Evolutionary conservation across 78 protist genomes (phyloP).

Genomic region (Chrysochromulina tobinii): DNA sequence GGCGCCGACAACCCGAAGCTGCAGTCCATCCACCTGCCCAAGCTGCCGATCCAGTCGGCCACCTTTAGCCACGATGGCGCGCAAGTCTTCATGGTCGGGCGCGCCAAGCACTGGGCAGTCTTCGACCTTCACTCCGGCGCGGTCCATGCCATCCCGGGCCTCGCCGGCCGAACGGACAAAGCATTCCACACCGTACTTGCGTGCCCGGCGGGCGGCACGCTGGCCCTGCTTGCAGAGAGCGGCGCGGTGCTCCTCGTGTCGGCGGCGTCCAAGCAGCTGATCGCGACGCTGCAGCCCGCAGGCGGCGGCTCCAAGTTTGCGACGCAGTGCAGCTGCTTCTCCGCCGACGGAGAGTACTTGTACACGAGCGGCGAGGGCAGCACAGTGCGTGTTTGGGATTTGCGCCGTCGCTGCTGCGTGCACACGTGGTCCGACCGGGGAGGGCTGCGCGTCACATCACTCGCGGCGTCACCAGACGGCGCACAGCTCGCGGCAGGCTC

Average conservation of each 20-base stretch:
- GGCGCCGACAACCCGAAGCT: constrained; percentile 22
- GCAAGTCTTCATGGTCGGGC: neutral
- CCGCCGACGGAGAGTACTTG: neutral
- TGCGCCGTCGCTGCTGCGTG: constrained; percentile 26
- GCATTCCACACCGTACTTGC: neutral
- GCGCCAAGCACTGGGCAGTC: constrained; percentile 12
- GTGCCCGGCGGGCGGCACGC: constrained; percentile 9
- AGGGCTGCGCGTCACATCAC: neutral
- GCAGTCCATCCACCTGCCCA: constrained; percentile 2
- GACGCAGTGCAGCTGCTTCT: neutral
- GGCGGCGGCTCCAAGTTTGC: neutral
- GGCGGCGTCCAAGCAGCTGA: neutral
- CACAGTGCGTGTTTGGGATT: constrained; percentile 38
- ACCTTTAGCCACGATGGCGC: constrained; percentile 22
- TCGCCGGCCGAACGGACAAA: neutral
- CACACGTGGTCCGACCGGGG: constrained; percentile 38
- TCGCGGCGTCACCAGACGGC: constrained; percentile 15
- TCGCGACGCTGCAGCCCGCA: neutral
- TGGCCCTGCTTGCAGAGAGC: neutral
- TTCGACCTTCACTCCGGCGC: too few species aligned
- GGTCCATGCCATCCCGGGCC: too few species aligned
- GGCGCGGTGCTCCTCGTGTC: constrained; percentile 29
- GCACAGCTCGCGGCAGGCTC: constrained; percentile 21
- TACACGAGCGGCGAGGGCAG: neutral
- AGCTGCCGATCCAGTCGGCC: constrained; percentile 29